phyloP scores from a whole-genome alignment of 2,329 filamentous ascomycete genomes.

The Penicillium capsulatum region DNA sequence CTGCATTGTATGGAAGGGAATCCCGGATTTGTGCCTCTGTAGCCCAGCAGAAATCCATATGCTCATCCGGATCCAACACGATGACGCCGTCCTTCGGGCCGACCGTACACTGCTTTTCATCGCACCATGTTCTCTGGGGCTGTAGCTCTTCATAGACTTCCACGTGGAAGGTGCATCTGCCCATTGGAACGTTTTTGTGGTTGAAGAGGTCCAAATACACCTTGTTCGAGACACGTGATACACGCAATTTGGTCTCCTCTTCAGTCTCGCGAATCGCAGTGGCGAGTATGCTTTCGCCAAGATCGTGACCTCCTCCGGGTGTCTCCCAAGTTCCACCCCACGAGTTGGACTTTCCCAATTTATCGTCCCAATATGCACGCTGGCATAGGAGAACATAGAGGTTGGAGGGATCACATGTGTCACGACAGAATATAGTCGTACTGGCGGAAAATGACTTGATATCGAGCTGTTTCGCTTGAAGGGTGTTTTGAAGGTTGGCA shows the following conservation, averaged over 20 bases:
- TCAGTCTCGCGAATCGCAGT: slow-evolving; percentile 5
- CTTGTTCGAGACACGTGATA: not conserved
- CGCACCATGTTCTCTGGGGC: slow-evolving; percentile 4
- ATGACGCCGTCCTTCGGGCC: slow-evolving; percentile 2
- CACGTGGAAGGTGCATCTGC: slow-evolving; percentile 3
- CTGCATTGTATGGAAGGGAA: slow-evolving; percentile 4
- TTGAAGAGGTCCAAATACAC: slow-evolving; percentile 3
- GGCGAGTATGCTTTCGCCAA: slow-evolving; percentile 1
- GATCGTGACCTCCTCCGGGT: slow-evolving; percentile 1
- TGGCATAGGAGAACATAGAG: slow-evolving; percentile 4
- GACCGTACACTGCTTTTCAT: slow-evolving; percentile 2
- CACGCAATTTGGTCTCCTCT: slow-evolving; percentile 4
- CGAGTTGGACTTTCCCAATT: slow-evolving; percentile 2
- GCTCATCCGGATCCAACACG: slow-evolving; percentile 1
- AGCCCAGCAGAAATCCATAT: slow-evolving; percentile 7
- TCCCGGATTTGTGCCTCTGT: slow-evolving; percentile 4
- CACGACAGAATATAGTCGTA: slow-evolving; percentile 3
- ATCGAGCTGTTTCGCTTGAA: slow-evolving; percentile 2
- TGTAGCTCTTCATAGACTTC: slow-evolving; percentile 4
- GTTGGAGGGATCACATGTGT: not conserved
- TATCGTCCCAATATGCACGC: slow-evolving; percentile 1
- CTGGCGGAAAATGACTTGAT: slow-evolving; percentile 7
- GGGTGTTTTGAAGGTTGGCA: slow-evolving; percentile 2
- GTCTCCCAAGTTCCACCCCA: slow-evolving; percentile 2
- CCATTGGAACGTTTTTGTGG: slow-evolving; percentile 4